Conservation (phyloP, 2,329 filamentous ascomycete genomes). For the Plenodomus tracheiphilus region DNA sequence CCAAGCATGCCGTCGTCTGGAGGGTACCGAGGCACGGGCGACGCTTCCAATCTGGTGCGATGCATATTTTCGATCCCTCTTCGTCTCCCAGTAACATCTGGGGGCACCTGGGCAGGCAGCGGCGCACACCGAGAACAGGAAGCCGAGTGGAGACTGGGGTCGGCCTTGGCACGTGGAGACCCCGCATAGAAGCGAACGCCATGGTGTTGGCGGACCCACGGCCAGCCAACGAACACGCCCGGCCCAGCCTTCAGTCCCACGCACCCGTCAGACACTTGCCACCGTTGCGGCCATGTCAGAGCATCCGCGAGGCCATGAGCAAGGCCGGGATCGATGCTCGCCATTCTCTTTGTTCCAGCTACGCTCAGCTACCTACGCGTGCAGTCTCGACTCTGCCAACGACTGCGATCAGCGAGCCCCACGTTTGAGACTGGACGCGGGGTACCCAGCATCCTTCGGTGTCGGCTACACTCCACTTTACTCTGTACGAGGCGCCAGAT, state of each 20-base stretch:
- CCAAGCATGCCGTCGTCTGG: conserved; percentile 18
- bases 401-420: not conserved
- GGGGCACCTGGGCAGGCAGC: conserved; percentile 2
- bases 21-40: conserved; percentile 32
- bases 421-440: conserved; percentile 9
- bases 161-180: conserved; percentile 34
- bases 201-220: conserved; percentile 13
- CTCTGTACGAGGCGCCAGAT: conserved; percentile 8
- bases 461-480: conserved; percentile 10
- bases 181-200: conserved; percentile 24
- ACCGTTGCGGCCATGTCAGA: conserved; percentile 3
- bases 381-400: not conserved
- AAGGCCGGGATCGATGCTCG: not conserved
- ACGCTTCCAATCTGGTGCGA: conserved; percentile 6
- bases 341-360: not conserved
- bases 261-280: conserved; percentile 9
- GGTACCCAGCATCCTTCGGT: conserved; percentile 9
- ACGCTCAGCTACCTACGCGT: not conserved
- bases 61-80: conserved; percentile 4
- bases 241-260: conserved; percentile 4
- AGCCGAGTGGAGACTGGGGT: conserved; percentile 21
- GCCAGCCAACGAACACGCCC: conserved; percentile 14
- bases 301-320: not conserved
- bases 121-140: conserved; percentile 13
- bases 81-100: conserved; percentile 1